Conservation (phyloP, 2,329 filamentous ascomycete genomes). For the Colletotrichum tofieldiae region DNA sequence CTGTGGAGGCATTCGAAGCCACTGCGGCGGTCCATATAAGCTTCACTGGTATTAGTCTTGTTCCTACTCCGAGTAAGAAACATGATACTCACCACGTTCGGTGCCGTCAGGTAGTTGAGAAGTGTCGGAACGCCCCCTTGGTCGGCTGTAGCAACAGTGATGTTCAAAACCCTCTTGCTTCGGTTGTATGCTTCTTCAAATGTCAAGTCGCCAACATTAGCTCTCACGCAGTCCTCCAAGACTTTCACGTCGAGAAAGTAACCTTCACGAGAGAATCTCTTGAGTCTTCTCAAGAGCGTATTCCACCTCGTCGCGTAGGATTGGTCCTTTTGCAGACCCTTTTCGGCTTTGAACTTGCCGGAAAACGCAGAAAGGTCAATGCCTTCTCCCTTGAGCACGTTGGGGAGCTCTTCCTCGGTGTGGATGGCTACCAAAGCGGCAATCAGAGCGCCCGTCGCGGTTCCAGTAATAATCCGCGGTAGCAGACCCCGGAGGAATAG, state of each 20-base stretch:
- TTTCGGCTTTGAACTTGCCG: constrained; percentile 50
- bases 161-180: constrained; percentile 91
- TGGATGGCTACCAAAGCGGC: constrained; percentile 91
- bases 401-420: constrained; percentile 86
- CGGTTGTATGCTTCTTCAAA: constrained; percentile 93
- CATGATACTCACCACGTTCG: constrained; percentile 82
- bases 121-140: constrained; percentile 85
- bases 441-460: constrained; percentile 90
- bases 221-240: constrained; percentile 85
- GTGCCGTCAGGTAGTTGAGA: constrained; percentile 93
- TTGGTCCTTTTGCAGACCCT: constrained; percentile 53
- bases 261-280: constrained; percentile 81
- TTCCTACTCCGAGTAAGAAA: background rate
- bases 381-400: constrained; percentile 82
- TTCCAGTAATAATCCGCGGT: constrained; percentile 92
- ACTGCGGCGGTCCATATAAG: constrained; percentile 87
- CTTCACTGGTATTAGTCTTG: constrained; percentile 55
- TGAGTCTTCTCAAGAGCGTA: constrained; percentile 77
- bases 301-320: constrained; percentile 62
- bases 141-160: constrained; percentile 85
- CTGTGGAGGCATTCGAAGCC: constrained; percentile 79
- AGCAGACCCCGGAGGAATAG: constrained; percentile 85
- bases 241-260: constrained; percentile 88
- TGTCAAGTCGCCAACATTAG: constrained; percentile 89
- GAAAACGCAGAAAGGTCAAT: constrained; percentile 87